phyloP scores from a whole-genome alignment of 2,329 filamentous ascomycete species.

The Stagonosporopsis vannaccii region DNA sequence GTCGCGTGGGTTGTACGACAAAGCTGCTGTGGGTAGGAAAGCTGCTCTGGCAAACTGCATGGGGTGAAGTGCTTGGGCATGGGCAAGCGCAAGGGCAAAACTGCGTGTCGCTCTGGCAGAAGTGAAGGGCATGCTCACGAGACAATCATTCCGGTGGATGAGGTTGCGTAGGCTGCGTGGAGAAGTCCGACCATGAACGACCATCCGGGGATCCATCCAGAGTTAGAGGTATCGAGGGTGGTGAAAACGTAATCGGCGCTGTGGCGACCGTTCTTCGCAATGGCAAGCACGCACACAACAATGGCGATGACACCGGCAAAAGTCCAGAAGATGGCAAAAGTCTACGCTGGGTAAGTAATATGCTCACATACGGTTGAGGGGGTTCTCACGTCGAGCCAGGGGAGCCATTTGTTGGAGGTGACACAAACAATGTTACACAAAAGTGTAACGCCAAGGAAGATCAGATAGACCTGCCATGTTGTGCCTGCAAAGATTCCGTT shows the following conservation, averaged over 20 bases:
- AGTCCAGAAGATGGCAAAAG: slow-evolving; percentile 77
- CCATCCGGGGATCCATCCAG: slow-evolving; percentile 75
- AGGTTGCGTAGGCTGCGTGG: slow-evolving; percentile 76
- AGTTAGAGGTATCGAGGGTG: slow-evolving; percentile 69
- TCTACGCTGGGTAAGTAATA: slow-evolving; percentile 55
- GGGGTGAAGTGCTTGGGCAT: slow-evolving; percentile 20
- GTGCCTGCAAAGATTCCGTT: slow-evolving; percentile 55
- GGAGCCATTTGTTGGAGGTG: slow-evolving; percentile 62
- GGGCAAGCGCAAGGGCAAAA: slow-evolving; percentile 5
- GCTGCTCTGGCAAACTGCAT: slow-evolving; percentile 31
- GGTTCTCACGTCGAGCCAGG: slow-evolving; percentile 69
- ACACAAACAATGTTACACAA: slow-evolving; percentile 60
- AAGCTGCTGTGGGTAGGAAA: slow-evolving; percentile 24
- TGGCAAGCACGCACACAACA: slow-evolving; percentile 66
- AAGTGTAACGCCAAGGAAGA: slow-evolving; percentile 59
- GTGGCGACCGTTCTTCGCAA: slow-evolving; percentile 73
- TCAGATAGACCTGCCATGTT: slow-evolving; percentile 57
- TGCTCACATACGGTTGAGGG: slow-evolving; percentile 23
- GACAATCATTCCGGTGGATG: slow-evolving; percentile 81
- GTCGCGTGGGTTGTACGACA: slow-evolving; percentile 24
- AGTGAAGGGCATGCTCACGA: slow-evolving; percentile 61
- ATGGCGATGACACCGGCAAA: slow-evolving; percentile 74
- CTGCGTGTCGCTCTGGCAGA: slow-evolving; percentile 43
- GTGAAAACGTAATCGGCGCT: slow-evolving; percentile 69
- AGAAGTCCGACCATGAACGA: slow-evolving; percentile 76